Evolutionary conservation across 768 basidiomycete genomes (phyloP).

Genomic region (Dioszegia crocea): DNA sequence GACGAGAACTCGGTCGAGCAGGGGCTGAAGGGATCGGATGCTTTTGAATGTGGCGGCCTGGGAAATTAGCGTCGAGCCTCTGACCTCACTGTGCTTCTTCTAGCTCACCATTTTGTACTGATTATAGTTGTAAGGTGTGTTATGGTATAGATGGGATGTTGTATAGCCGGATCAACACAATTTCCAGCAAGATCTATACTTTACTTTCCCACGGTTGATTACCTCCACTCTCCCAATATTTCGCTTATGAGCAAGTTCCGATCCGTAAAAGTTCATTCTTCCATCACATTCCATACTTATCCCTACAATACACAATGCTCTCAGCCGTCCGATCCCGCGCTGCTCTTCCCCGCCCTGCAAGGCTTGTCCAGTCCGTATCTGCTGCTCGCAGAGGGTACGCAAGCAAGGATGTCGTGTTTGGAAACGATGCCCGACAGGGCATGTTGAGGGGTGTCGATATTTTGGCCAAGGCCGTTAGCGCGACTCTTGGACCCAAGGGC

Average conservation of each 20-base stretch:
- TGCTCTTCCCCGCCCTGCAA: conserved; percentile 41
- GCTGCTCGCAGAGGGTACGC: conserved; percentile 40
- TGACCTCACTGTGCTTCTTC: not conserved
- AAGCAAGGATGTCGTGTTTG: conserved; percentile 88
- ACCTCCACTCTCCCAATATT: not conserved
- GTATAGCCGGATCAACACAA: not conserved
- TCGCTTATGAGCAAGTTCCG: not conserved
- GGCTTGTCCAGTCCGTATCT: conserved; percentile 32
- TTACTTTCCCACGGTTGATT: conserved; percentile 30
- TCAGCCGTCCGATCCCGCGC: conserved; percentile 30
- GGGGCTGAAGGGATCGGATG: conserved; percentile 82
- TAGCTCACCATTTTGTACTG: conserved; percentile 24
- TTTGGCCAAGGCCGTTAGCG: conserved; percentile 92
- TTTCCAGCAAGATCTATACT: conserved; percentile 3
- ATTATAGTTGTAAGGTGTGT: not conserved
- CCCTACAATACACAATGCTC: conserved; percentile 9
- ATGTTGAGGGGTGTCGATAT: conserved; percentile 95
- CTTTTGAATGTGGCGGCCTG: conserved; percentile 79
- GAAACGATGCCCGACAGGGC: conserved; percentile 86
- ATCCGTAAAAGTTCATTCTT: not conserved
- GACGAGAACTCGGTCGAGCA: conserved; percentile 93
- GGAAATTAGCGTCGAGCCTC: not conserved
- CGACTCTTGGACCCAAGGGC: conserved; percentile 96
- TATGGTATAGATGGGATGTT: not conserved
- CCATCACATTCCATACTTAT: conserved; percentile 3